phyloP scores from a whole-genome alignment of 2,329 filamentous ascomycete genomes.

The Phyllosticta citriasiana region DNA sequence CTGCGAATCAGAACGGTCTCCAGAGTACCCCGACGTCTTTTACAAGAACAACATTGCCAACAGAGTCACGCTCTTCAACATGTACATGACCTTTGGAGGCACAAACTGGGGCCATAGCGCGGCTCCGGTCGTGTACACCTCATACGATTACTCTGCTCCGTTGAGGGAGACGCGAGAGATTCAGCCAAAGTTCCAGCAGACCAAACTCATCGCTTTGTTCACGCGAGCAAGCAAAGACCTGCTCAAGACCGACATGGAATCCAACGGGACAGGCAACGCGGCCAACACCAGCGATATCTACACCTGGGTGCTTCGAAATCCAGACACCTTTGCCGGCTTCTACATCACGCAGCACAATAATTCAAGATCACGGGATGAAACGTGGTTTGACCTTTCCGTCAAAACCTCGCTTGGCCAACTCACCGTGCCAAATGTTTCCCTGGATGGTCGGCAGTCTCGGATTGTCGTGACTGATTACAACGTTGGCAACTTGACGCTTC shows the following conservation, averaged over 20 bases:
- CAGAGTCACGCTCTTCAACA: conserved; percentile 47
- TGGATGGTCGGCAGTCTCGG: conserved; percentile 54
- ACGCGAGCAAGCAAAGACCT: conserved; percentile 48
- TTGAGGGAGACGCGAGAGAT: conserved; percentile 50
- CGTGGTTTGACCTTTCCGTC: conserved; percentile 46
- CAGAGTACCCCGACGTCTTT: conserved; percentile 54
- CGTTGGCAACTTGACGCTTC: conserved; percentile 42
- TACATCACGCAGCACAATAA: conserved; percentile 49
- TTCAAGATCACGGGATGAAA: conserved; percentile 41
- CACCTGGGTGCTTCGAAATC: conserved; percentile 49
- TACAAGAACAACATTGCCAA: conserved; percentile 54
- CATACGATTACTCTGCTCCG: conserved; percentile 55
- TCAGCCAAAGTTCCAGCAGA: conserved; percentile 52
- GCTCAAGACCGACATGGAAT: conserved; percentile 44
- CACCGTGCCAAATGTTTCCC: conserved; percentile 45
- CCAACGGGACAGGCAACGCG: conserved; percentile 40
- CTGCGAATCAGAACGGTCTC: conserved; percentile 44
- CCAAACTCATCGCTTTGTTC: conserved; percentile 51
- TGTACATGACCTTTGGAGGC: conserved; percentile 58
- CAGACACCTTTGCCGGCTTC: conserved; percentile 47
- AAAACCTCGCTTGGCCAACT: conserved; percentile 47
- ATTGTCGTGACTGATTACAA: conserved; percentile 51
- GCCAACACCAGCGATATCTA: conserved; percentile 44
- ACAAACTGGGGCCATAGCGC: conserved; percentile 54
- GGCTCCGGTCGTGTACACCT: conserved; percentile 46